Evolutionary conservation across 2,329 filamentous ascomycete genomes (phyloP).

Genomic region (Aspergillus japonicus): DNA sequence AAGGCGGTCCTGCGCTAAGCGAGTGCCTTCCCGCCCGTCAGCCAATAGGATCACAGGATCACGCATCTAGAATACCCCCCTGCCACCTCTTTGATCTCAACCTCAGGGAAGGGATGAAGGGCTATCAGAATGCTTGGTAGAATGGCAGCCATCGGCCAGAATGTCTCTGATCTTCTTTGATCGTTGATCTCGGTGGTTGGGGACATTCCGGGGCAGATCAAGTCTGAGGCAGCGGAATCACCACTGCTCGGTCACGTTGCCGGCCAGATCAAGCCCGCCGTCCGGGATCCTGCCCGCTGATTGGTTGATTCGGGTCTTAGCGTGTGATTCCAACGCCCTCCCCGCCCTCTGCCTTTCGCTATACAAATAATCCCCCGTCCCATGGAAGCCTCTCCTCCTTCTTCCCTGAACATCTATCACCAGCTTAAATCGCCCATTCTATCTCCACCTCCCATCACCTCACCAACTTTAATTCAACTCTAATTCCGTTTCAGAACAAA

Average conservation of each 20-base stretch:
- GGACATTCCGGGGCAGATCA: conserved; percentile 28
- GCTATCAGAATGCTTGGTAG: conserved; percentile 18
- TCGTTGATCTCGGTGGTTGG: conserved; percentile 22
- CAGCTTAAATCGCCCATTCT: conserved; percentile 22
- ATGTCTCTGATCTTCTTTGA: conserved; percentile 16
- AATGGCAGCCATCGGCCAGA: conserved; percentile 11
- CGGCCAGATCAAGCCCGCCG: conserved; percentile 29
- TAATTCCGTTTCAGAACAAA: conserved; percentile 29
- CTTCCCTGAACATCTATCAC: conserved; percentile 24
- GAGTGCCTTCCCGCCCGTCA: conserved; percentile 21
- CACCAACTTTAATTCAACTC: conserved; percentile 28
- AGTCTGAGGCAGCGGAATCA: conserved; percentile 23
- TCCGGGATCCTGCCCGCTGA: conserved; percentile 32
- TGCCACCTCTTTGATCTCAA: conserved; percentile 36
- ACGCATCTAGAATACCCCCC: conserved; percentile 31
- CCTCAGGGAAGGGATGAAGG: conserved; percentile 20
- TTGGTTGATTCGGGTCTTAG: conserved; percentile 36
- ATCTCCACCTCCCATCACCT: conserved; percentile 26
- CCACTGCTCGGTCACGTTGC: conserved; percentile 26
- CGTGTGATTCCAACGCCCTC: conserved; percentile 39
- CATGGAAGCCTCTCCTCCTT: conserved; percentile 23
- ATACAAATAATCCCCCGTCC: conserved; percentile 44
- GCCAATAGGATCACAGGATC: conserved; percentile 42
- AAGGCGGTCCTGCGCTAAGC: conserved; percentile 34
- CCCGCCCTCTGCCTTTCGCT: conserved; percentile 25